Evolutionary conservation across 2,329 filamentous ascomycete species (phyloP).

Genomic region (Fusarium xyrophilum): DNA sequence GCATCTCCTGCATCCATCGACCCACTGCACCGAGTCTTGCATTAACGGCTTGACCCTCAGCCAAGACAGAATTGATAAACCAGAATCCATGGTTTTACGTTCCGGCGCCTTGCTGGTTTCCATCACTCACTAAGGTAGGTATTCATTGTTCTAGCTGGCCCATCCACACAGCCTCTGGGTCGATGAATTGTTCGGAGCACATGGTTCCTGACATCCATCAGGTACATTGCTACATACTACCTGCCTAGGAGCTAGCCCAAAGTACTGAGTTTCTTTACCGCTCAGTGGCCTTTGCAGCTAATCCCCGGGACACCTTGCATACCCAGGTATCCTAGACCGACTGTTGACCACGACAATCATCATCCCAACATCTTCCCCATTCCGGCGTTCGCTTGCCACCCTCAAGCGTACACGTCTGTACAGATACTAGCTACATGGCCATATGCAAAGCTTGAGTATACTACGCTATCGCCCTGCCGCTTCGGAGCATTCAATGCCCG

Average conservation of each 20-base stretch:
- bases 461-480: conserved; percentile 9
- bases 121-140: background rate
- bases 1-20: conserved; percentile 36
- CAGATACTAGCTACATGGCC: conserved; percentile 23
- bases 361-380: conserved; percentile 31
- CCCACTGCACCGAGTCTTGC: conserved; percentile 34
- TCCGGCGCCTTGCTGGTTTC: background rate
- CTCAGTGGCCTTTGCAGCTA: conserved; percentile 11
- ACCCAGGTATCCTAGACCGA: conserved; percentile 23
- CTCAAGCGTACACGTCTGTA: conserved; percentile 30
- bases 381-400: conserved; percentile 31
- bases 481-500: conserved; percentile 30
- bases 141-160: conserved; percentile 2
- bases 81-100: conserved; percentile 6
- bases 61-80: conserved; percentile 5
- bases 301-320: conserved; percentile 28
- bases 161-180: conserved; percentile 26
- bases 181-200: conserved; percentile 1
- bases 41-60: conserved; percentile 14
- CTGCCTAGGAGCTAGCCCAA: background rate
- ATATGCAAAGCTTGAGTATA: conserved; percentile 27
- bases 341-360: conserved; percentile 32
- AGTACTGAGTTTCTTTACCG: conserved; percentile 16
- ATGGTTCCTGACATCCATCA: conserved; percentile 12
- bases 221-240: background rate